Percentiles rank a stretch among this genome's conserved stretches.
Evolutionary conservation across 768 basidiomycete species (phyloP).

Genomic region (Leccinum subgranulosum): DNA sequence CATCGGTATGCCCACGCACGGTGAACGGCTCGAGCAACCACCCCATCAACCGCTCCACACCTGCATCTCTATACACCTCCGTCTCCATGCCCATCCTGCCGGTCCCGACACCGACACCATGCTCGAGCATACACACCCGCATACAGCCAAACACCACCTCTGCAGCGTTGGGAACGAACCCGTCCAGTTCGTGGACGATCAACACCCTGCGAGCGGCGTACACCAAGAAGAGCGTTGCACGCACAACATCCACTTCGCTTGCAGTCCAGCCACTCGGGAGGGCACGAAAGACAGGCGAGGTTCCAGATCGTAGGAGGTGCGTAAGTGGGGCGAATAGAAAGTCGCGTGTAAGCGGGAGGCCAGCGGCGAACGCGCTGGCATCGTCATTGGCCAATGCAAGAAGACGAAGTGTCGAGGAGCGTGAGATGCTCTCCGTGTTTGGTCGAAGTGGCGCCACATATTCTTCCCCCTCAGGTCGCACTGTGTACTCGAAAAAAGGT

Average conservation of each 20-base stretch:
- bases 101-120: constrained; percentile 43
- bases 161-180: constrained; percentile 27
- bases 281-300: constrained; percentile 63
- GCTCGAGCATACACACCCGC: constrained; percentile 96
- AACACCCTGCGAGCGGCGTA: constrained; percentile 47
- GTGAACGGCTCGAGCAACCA: constrained; percentile 59
- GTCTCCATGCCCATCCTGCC: constrained; percentile 24
- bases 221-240: constrained; percentile 63
- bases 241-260: constrained; percentile 74
- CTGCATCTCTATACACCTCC: constrained; percentile 78
- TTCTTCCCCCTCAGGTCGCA: constrained; percentile 39
- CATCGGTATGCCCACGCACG: not conserved
- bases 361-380: constrained; percentile 15
- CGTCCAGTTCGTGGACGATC: constrained; percentile 36
- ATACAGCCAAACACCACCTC: constrained; percentile 72
- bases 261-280: constrained; percentile 74
- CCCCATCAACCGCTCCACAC: constrained; percentile 58
- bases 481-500: constrained; percentile 56
- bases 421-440: constrained; percentile 54
- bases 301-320: constrained; percentile 77
- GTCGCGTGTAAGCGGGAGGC: constrained; percentile 51
- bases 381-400: not conserved
- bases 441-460: constrained; percentile 50
- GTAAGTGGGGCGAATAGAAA: constrained; percentile 72
- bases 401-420: constrained; percentile 52